phyloP scores from a whole-genome alignment of 108 stramenopile species.

The Cyclotella kingstonii region DNA sequence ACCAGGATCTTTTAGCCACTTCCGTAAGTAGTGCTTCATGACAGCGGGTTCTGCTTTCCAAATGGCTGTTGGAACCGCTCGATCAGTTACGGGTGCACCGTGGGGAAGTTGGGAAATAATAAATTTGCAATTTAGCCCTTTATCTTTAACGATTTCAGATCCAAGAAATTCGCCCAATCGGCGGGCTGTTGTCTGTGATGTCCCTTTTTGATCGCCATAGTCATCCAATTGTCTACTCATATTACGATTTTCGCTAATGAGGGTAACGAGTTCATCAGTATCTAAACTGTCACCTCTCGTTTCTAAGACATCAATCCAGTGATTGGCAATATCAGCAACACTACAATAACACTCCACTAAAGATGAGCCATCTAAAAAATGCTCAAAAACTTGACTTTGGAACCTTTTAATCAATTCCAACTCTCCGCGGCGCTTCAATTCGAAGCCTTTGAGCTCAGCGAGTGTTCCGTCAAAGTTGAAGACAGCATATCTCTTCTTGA shows the following conservation, averaged over 20 bases:
- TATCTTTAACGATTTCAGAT: conserved; percentile 96
- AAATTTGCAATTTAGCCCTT: conserved; percentile 97
- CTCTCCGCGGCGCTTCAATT: conserved; percentile 98
- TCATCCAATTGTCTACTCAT: conserved; percentile 98
- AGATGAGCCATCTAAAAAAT: conserved; percentile 89
- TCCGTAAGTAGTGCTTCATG: conserved; percentile 88
- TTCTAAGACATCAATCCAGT: conserved; percentile 98
- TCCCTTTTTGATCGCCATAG: conserved; percentile 96
- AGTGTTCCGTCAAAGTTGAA: conserved; percentile 98
- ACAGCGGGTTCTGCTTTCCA: conserved; percentile 90
- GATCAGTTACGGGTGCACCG: conserved; percentile 95
- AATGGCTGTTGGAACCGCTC: conserved; percentile 96
- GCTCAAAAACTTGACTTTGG: conserved; percentile 96
- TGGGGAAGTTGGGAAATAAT: conserved; percentile 93
- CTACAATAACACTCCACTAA: conserved; percentile 92
- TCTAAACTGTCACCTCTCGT: conserved; percentile 89
- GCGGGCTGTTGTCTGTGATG: conserved; percentile 96
- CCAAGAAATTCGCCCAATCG: conserved; percentile 98
- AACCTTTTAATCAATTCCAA: conserved; percentile 99
- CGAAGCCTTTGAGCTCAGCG: conserved; percentile 99
- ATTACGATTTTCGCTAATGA: conserved; percentile 96
- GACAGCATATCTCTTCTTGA: conserved; percentile 99
- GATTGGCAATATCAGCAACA: conserved; percentile 96
- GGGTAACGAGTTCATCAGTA: conserved; percentile 94
- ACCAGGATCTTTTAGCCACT: conserved; percentile 90